These are phyloP conservation scores for Phoma sp. DNA, from an alignment of 2,329 filamentous ascomycete species.

Conservation along the genomic window DNA sequence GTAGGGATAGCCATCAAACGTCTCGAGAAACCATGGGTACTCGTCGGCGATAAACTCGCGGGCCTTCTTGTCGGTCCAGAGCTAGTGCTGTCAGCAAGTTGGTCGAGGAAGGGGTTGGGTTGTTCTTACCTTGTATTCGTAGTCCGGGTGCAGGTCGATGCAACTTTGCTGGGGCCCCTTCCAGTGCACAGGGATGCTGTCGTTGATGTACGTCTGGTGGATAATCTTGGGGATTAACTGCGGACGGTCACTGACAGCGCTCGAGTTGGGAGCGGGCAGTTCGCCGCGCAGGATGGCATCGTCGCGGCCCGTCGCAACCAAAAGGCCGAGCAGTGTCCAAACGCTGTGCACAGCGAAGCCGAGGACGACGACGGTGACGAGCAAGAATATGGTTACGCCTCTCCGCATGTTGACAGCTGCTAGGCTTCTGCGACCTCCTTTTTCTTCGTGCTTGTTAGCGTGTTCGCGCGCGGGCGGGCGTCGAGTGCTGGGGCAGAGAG, in stretches of 20 bases:
- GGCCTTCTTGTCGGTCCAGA: constrained; percentile 77
- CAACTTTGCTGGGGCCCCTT: constrained; percentile 69
- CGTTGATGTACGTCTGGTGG: constrained; percentile 77
- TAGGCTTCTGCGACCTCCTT: constrained; percentile 28
- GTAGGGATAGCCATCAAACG: constrained; percentile 75
- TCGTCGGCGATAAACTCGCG: constrained; percentile 74
- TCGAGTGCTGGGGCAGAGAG: constrained; percentile 10
- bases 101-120: background rate
- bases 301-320: constrained; percentile 70
- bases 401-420: constrained; percentile 60
- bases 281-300: constrained; percentile 72
- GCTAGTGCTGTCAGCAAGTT: constrained; percentile 51
- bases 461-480: background rate
- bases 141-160: constrained; percentile 70
- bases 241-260: constrained; percentile 61
- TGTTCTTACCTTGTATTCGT: constrained; percentile 70
- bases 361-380: constrained; percentile 69
- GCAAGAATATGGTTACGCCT: constrained; percentile 66
- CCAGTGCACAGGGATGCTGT: constrained; percentile 72
- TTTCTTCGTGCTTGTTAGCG: constrained; percentile 16
- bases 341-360: constrained; percentile 70
- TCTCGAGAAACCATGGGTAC: constrained; percentile 76
- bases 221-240: constrained; percentile 78
- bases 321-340: constrained; percentile 73
- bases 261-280: constrained; percentile 69